Conservation (phyloP, 345 rosid genomes). For the Hibiscus trionum region DNA sequence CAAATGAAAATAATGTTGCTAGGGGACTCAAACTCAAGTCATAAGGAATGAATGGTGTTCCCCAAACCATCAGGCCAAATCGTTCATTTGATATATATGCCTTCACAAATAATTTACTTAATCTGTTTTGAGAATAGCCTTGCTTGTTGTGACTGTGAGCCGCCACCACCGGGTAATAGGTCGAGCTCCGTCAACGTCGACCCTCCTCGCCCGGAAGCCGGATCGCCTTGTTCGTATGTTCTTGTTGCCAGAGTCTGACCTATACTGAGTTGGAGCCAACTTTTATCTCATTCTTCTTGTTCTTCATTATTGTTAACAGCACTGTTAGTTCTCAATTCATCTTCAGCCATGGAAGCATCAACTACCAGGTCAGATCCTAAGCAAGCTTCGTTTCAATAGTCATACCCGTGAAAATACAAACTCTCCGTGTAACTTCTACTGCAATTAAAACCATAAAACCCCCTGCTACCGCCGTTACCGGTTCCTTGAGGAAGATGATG, state of each 20-base stretch:
- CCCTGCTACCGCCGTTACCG: conserved; percentile 20
- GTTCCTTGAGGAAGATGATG: conserved; percentile 15
- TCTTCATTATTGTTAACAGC: too few species aligned
- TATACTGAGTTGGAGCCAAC: conserved; percentile 80
- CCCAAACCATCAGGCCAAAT: too few species aligned
- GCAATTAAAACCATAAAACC: conserved; percentile 29
- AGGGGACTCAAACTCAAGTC: too few species aligned
- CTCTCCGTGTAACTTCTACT: conserved; percentile 19
- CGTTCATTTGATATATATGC: too few species aligned
- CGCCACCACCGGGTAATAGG: conserved; percentile 53
- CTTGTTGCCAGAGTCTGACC: conserved; percentile 18
- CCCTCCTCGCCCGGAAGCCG: conserved; percentile 25
- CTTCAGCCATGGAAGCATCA: conserved; percentile 62
- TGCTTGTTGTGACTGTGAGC: too few species aligned
- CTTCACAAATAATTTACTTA: too few species aligned
- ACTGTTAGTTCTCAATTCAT: conserved; percentile 85
- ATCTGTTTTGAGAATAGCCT: too few species aligned
- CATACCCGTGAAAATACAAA: conserved; percentile 33
- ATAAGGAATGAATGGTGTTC: too few species aligned
- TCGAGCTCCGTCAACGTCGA: conserved; percentile 50
- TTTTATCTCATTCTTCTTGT: too few species aligned
- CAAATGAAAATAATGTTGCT: too few species aligned
- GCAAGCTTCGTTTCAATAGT: conserved; percentile 28
- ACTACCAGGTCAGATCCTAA: conserved; percentile 44
- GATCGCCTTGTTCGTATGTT: conserved; percentile 20